Evolutionary conservation across 2,329 filamentous ascomycete species (phyloP).

Genomic region (Diaporthe vexans): DNA sequence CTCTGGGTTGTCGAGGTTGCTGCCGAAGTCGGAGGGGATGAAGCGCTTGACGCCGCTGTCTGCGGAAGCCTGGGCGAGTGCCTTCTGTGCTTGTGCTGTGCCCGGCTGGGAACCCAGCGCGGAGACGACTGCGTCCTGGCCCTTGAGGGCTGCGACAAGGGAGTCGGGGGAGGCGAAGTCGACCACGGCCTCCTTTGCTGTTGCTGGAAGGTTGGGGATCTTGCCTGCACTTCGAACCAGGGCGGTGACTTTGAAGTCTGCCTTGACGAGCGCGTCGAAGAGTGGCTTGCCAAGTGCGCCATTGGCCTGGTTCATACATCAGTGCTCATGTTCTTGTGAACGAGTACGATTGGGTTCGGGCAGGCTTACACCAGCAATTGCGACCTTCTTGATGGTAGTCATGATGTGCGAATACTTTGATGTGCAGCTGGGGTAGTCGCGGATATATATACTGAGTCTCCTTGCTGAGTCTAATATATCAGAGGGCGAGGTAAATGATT

Average conservation of each 20-base stretch:
- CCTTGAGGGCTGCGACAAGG: conserved; percentile 62
- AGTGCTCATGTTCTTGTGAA: neutral
- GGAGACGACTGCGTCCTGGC: conserved; percentile 71
- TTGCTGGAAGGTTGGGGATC: conserved; percentile 45
- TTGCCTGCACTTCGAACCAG: conserved; percentile 49
- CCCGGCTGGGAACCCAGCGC: conserved; percentile 53
- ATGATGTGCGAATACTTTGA: neutral
- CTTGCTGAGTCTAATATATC: neutral
- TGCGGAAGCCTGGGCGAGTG: conserved; percentile 69
- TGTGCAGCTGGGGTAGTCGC: neutral
- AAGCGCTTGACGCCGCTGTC: conserved; percentile 72
- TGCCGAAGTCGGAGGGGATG: conserved; percentile 70
- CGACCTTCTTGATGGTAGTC: conserved; percentile 54
- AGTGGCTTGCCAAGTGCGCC: conserved; percentile 51
- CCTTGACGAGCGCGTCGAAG: conserved; percentile 23
- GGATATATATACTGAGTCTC: neutral
- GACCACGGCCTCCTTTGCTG: conserved; percentile 46
- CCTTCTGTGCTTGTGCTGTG: conserved; percentile 57
- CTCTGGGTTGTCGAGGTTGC: conserved; percentile 55
- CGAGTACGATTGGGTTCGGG: neutral
- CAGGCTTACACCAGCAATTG: conserved; percentile 52
- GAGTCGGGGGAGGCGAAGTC: conserved; percentile 53
- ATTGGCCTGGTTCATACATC: conserved; percentile 42
- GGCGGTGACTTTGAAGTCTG: conserved; percentile 53
- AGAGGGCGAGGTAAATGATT: neutral